phyloP scores from a whole-genome alignment of 768 basidiomycete species.

The Scleroderma citrinum region DNA sequence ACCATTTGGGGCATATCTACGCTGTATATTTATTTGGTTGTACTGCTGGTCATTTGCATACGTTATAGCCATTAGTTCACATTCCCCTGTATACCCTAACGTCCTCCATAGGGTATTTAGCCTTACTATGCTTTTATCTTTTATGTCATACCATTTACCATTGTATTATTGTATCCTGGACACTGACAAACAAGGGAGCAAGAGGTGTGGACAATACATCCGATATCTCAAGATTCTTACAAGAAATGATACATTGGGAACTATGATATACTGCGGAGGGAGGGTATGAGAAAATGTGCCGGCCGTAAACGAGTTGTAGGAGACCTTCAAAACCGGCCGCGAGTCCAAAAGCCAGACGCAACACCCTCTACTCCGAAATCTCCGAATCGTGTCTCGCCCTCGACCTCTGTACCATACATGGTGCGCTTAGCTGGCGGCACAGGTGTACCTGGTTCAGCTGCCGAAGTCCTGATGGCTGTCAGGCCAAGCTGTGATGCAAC shows the following conservation, averaged over 20 bases:
- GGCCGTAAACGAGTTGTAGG: too few species aligned
- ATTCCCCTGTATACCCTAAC: background rate
- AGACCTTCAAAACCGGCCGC: constrained; percentile 35
- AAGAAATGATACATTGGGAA: background rate
- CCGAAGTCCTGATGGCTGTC: constrained; percentile 32
- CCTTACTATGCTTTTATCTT: too few species aligned
- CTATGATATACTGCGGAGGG: too few species aligned
- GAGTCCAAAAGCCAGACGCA: constrained; percentile 65
- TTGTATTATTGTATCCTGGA: too few species aligned
- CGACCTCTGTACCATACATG: constrained; percentile 81
- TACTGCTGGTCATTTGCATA: background rate
- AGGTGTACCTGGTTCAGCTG: constrained; percentile 36
- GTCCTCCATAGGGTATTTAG: too few species aligned
- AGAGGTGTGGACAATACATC: background rate
- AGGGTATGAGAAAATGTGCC: too few species aligned
- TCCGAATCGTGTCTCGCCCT: constrained; percentile 77
- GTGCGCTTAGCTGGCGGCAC: constrained; percentile 53
- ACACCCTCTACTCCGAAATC: constrained; percentile 79
- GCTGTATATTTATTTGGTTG: background rate
- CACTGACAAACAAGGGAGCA: too few species aligned
- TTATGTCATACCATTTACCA: too few species aligned
- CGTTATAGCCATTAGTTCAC: background rate
- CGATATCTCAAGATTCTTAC: background rate
- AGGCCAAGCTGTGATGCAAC: constrained; percentile 40
- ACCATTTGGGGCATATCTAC: too few species aligned